A percentile compares a stretch with the other conserved stretches of the same genome.
These are phyloP conservation scores for Aspergillus homomorphus DNA, from an alignment of 495 filamentous ascomycete genomes.

Conservation along the genomic window DNA sequence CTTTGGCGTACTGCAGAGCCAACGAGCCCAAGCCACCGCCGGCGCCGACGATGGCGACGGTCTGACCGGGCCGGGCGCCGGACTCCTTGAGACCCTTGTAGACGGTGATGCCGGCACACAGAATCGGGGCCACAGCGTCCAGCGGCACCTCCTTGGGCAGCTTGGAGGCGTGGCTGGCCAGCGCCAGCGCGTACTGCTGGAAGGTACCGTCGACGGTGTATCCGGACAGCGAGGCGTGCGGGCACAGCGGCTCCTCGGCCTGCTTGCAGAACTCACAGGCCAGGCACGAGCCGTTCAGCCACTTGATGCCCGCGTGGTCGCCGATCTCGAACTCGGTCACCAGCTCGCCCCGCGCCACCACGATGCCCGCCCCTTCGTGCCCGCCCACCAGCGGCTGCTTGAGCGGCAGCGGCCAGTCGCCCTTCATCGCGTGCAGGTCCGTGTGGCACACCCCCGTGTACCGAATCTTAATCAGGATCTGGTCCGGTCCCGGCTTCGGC, in stretches of 20 bases:
- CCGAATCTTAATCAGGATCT: constrained; percentile 88
- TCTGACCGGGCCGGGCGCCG: constrained; percentile 67
- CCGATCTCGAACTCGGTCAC: constrained; percentile 73
- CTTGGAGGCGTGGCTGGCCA: constrained; percentile 75
- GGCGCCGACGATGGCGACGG: constrained; percentile 82
- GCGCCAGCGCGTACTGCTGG: constrained; percentile 87
- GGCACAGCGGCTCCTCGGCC: constrained; percentile 74
- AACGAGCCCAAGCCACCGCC: constrained; percentile 83
- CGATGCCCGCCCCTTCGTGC: constrained; percentile 87
- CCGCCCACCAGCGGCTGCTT: constrained; percentile 88
- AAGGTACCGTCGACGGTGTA: constrained; percentile 92
- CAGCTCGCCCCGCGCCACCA: constrained; percentile 73
- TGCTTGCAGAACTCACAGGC: constrained; percentile 76
- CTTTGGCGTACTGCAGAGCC: constrained; percentile 82
- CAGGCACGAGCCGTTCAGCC: constrained; percentile 83
- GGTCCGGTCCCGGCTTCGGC: constrained; percentile 72
- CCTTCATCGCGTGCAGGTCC: constrained; percentile 77
- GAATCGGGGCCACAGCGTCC: constrained; percentile 74
- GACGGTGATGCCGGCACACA: constrained; percentile 88
- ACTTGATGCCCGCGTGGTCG: constrained; percentile 83
- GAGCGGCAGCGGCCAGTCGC: constrained; percentile 78
- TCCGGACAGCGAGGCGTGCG: constrained; percentile 68
- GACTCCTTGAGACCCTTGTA: constrained; percentile 93
- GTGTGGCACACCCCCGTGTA: constrained; percentile 95
- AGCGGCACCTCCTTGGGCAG: constrained; percentile 73